Evolutionary conservation across 2,329 filamentous ascomycete genomes (phyloP).

Genomic region (Westerdykella ornata): DNA sequence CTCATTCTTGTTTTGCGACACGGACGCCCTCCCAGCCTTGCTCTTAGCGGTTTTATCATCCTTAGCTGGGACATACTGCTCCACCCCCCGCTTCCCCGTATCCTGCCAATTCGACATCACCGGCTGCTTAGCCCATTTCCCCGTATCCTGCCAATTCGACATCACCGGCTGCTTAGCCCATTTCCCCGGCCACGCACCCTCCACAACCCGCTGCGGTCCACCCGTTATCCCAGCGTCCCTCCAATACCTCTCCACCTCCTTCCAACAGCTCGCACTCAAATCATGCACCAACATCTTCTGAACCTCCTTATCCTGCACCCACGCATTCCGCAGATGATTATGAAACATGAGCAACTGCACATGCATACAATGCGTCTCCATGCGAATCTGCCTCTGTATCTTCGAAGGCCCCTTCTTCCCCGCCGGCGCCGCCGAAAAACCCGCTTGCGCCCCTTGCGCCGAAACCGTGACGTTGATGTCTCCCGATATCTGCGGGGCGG

Average conservation of each 20-base stretch:
- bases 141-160: slow-evolving; percentile 34
- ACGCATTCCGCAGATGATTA: slow-evolving; percentile 58
- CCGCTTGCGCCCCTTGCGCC: slow-evolving; percentile 14
- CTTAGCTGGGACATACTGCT: slow-evolving; percentile 15
- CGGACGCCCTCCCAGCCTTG: slow-evolving; percentile 15
- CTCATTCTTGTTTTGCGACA: slow-evolving; percentile 22
- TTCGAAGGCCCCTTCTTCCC: slow-evolving; percentile 80
- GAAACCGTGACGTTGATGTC: slow-evolving; percentile 67
- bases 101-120: slow-evolving; percentile 33
- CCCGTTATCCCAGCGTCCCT: slow-evolving; percentile 80
- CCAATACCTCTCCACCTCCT: slow-evolving; percentile 39
- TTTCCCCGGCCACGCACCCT: slow-evolving; percentile 52
- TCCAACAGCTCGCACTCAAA: slow-evolving; percentile 30
- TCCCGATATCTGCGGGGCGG: slow-evolving; percentile 49
- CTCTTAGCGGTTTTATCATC: slow-evolving; percentile 14
- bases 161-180: slow-evolving; percentile 52
- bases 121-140: slow-evolving; percentile 59
- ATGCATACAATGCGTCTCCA: slow-evolving; percentile 78
- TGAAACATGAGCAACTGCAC: slow-evolving; percentile 85
- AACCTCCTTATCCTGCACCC: slow-evolving; percentile 32
- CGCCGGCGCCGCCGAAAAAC: slow-evolving; percentile 40
- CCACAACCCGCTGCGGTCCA: slow-evolving; percentile 67
- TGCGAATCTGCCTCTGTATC: slow-evolving; percentile 69
- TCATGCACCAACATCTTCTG: slow-evolving; percentile 27
- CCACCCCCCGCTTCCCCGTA: slow-evolving; percentile 38